Percentiles rank a stretch among this genome's conserved stretches.
Conservation (phyloP, 2,329 filamentous ascomycete genomes). For the Aspergillus fumigatus region DNA sequence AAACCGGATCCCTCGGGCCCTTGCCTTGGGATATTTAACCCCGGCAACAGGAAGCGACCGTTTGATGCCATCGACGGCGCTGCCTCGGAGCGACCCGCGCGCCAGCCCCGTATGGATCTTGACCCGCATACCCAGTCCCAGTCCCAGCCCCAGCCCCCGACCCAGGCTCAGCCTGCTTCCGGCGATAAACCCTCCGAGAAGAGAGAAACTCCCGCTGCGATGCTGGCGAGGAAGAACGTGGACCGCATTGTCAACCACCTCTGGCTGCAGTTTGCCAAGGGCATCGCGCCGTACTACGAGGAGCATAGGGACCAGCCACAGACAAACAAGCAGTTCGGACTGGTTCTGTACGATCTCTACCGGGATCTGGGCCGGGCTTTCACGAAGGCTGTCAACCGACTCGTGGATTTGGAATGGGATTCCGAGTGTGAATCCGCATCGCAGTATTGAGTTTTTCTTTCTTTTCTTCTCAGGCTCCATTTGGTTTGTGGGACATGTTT, state of each 20-base stretch:
- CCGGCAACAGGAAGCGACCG: constrained; percentile 6
- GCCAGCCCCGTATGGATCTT: constrained; percentile 8
- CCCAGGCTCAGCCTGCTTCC: background rate
- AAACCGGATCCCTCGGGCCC: background rate
- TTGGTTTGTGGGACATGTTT: background rate
- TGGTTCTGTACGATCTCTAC: background rate
- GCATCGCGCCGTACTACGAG: background rate
- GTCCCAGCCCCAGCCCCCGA: background rate
- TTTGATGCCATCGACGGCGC: constrained; percentile 7
- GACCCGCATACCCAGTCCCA: background rate
- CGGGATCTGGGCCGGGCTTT: background rate
- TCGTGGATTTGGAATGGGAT: background rate
- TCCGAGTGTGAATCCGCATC: background rate
- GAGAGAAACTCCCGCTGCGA: background rate
- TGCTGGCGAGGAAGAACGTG: background rate
- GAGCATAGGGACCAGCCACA: background rate
- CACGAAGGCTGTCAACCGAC: background rate
- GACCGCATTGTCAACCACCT: background rate
- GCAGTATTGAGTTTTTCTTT: background rate
- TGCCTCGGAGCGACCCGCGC: constrained; percentile 8
- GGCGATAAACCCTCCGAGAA: constrained; percentile 2
- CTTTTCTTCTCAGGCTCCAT: background rate
- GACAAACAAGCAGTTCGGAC: background rate
- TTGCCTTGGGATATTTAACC: background rate
- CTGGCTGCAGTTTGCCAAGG: background rate